Evolutionary conservation across 2,329 filamentous ascomycete genomes (phyloP), one percentile per base, ranked within the genome.

Genomic region (Cyphellophora attinorum): DNA sequence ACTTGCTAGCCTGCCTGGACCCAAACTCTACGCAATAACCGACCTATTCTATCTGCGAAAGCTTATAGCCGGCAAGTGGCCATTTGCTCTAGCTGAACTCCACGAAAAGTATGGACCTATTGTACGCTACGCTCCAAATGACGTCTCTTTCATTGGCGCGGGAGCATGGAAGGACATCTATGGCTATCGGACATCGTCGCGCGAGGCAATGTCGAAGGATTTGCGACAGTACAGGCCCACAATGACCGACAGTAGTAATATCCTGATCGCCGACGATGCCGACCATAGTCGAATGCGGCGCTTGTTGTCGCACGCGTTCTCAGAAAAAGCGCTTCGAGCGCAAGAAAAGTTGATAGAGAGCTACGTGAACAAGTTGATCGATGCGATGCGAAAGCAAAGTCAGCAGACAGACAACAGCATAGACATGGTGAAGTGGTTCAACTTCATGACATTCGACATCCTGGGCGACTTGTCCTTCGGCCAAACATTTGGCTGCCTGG

Each of bases 251-350:
- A 27, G 15, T 5, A 11, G 23, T 18, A 11, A 38, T 16, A 38
- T 38, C 21, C 16, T 39, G 13, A 23, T 23, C 13, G 41, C 41
- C 8, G 35, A 45, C 17, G 41, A 41, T 23, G 42, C 41, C 10
- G 40, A 54, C 8, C 56, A 59, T 33, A 33, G 39, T 10, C 41
- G 48, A 3, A 37, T 51, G 14, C 53, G 61, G 13, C 46, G 52
- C 0, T 39, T 56, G 2, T 36, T 67, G 5, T 47, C 55, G 0
- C 55, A 59, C 35, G 60, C 57, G 0, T 67, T 68, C 40, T 64
- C 62, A 0, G 62, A 66, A 28, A 55, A 53, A 30, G 56, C 59
- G 2, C 33, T 68, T 11, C 47, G 48, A 4, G 54, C 56, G 11
- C 63, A 64, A 38, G 60, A 61, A 34, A 35, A 47, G 1, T n/a